phyloP scores from a whole-genome alignment of 331 rosid genomes.

The Malus hybrid region DNA sequence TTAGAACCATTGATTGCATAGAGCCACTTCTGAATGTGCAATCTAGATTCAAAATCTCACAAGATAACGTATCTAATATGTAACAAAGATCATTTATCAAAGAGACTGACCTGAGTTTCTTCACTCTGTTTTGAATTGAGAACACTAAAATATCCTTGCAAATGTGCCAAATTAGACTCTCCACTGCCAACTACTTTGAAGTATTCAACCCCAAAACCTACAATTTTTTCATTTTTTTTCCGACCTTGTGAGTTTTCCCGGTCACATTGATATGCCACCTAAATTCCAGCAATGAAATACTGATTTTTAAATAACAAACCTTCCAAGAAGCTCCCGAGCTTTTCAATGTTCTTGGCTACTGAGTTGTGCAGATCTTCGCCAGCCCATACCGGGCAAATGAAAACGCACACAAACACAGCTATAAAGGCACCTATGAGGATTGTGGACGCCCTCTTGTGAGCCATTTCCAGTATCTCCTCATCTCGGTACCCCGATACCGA shows the following conservation, averaged over 20 bases:
- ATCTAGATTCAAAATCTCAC: not conserved
- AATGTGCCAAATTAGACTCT: conserved; percentile 6
- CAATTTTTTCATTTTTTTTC: not conserved
- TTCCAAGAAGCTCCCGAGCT: conserved; percentile 31
- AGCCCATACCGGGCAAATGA: conserved; percentile 45
- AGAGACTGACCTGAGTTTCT: conserved; percentile 25
- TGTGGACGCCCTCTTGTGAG: conserved; percentile 29
- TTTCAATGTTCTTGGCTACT: conserved; percentile 27
- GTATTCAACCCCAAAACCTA: conserved; percentile 36
- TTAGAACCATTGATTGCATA: not conserved
- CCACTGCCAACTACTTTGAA: conserved; percentile 7
- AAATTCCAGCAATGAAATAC: not conserved
- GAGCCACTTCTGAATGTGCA: not conserved
- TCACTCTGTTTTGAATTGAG: conserved; percentile 35
- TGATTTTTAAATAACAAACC: conserved; percentile 1
- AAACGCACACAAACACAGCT: conserved; percentile 23
- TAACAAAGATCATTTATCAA: not conserved
- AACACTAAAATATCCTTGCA: conserved; percentile 31
- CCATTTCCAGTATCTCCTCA: conserved; percentile 21
- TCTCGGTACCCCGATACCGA: conserved; percentile 37
- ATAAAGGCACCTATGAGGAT: conserved; percentile 32
- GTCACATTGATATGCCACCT: not conserved
- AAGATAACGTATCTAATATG: not conserved
- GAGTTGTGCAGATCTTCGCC: conserved; percentile 48
- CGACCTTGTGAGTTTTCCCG: not conserved